These are phyloP conservation scores for Paecilomyces sp. DNA, from an alignment of 2,329 filamentous ascomycete species.

Conservation along the genomic window DNA sequence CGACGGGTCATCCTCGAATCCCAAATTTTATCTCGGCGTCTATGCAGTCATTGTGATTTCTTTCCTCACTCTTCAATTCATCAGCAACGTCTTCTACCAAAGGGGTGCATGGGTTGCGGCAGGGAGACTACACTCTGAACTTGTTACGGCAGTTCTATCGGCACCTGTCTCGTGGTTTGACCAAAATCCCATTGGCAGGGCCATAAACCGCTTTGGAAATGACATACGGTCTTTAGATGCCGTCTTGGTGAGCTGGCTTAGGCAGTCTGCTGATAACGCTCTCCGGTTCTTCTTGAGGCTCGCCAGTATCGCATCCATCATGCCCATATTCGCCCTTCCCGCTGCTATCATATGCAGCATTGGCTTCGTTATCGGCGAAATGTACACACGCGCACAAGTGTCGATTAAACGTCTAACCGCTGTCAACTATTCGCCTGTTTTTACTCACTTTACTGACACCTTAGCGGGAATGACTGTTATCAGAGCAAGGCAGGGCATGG, in stretches of 20 bases:
- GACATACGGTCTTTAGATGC: conserved; percentile 53
- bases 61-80: conserved; percentile 15
- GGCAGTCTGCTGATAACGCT: conserved; percentile 28
- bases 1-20: conserved; percentile 10
- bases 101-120: conserved; percentile 53
- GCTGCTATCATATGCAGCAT: conserved; percentile 40
- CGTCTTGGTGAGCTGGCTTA: conserved; percentile 36
- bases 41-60: conserved; percentile 43
- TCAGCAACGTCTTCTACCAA: conserved; percentile 38
- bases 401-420: conserved; percentile 42
- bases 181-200: conserved; percentile 44
- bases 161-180: conserved; percentile 54
- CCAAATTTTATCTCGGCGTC: conserved; percentile 46
- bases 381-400: conserved; percentile 46
- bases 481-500: conserved; percentile 45
- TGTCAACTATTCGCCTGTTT: conserved; percentile 47
- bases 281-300: conserved; percentile 42
- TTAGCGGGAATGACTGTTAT: conserved; percentile 46
- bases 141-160: conserved; percentile 46
- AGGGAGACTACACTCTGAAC: conserved; percentile 44
- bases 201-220: conserved; percentile 44
- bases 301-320: conserved; percentile 43
- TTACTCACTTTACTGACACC: conserved; percentile 51
- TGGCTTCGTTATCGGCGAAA: conserved; percentile 42
- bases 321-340: conserved; percentile 46